These are phyloP conservation scores for Hymenoscyphus fructigenus DNA, from an alignment of 2,329 filamentous ascomycete species.

Conservation along the genomic window DNA sequence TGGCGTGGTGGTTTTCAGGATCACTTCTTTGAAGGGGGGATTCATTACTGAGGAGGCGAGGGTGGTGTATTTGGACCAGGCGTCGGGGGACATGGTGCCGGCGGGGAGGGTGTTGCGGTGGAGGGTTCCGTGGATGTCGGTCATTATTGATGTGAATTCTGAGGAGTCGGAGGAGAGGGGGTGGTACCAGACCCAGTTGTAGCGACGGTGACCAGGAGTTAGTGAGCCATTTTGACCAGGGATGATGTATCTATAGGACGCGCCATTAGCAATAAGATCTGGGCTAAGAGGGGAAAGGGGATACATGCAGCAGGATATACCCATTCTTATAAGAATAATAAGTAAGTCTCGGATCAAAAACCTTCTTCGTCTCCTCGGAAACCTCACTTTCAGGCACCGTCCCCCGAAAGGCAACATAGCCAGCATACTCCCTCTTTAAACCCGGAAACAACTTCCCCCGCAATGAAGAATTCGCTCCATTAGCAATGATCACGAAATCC, in stretches of 20 bases:
- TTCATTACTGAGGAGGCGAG: constrained; percentile 18
- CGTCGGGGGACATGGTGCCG: constrained; percentile 18
- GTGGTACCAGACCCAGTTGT: constrained; percentile 49
- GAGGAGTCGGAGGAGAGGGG: constrained; percentile 30
- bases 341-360: constrained; percentile 41
- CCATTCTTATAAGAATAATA: constrained; percentile 41
- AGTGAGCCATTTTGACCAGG: constrained; percentile 42
- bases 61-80: constrained; percentile 20
- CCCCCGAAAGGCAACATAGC: constrained; percentile 45
- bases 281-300: background rate
- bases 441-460: constrained; percentile 16
- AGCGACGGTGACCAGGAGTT: constrained; percentile 40
- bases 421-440: constrained; percentile 21
- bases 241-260: constrained; percentile 39
- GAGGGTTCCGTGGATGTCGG: constrained; percentile 31
- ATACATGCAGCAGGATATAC: constrained; percentile 39
- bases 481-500: constrained; percentile 23
- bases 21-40: constrained; percentile 36
- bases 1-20: constrained; percentile 40
- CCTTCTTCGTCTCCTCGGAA: constrained; percentile 36
- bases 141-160: constrained; percentile 34
- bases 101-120: constrained; percentile 29
- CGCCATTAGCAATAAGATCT: background rate
- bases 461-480: constrained; percentile 24
- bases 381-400: constrained; percentile 42